Percentiles rank a stretch among this genome's conserved stretches.
Evolutionary conservation across 768 basidiomycete genomes (phyloP).

Genomic region (Tricholoma matsutake): DNA sequence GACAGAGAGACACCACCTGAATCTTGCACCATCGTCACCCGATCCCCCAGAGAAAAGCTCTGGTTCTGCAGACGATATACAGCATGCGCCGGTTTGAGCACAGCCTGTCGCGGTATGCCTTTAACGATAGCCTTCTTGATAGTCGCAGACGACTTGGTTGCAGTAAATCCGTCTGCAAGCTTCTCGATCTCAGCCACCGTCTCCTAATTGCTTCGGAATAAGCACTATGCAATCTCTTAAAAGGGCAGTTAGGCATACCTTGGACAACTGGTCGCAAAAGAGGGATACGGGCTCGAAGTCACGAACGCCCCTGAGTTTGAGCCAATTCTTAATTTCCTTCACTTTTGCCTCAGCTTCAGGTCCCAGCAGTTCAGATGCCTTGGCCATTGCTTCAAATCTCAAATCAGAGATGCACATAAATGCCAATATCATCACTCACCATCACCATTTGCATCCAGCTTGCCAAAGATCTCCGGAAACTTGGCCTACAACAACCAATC

Average conservation of each 20-base stretch:
- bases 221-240: not conserved
- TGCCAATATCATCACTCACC: constrained; percentile 43
- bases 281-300: constrained; percentile 93
- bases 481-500: constrained; percentile 41
- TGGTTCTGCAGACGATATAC: constrained; percentile 89
- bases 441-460: constrained; percentile 69
- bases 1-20: constrained; percentile 88
- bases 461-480: constrained; percentile 82
- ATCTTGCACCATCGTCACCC: constrained; percentile 95
- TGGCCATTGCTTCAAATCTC: constrained; percentile 61
- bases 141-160: constrained; percentile 51
- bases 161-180: constrained; percentile 65
- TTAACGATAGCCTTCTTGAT: constrained; percentile 95
- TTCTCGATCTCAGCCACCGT: constrained; percentile 78
- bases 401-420: constrained; percentile 2
- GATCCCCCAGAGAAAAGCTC: constrained; percentile 82
- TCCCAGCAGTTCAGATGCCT: constrained; percentile 57
- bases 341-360: constrained; percentile 66
- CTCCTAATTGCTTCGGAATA: constrained; percentile 41
- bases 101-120: constrained; percentile 87
- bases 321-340: constrained; percentile 80
- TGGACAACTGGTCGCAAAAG: constrained; percentile 87
- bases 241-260: constrained; percentile 44
- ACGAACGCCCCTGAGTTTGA: constrained; percentile 80
- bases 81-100: constrained; percentile 90